Conservation (phyloP, 768 basidiomycete genomes). For the Pluteus cervinus region DNA sequence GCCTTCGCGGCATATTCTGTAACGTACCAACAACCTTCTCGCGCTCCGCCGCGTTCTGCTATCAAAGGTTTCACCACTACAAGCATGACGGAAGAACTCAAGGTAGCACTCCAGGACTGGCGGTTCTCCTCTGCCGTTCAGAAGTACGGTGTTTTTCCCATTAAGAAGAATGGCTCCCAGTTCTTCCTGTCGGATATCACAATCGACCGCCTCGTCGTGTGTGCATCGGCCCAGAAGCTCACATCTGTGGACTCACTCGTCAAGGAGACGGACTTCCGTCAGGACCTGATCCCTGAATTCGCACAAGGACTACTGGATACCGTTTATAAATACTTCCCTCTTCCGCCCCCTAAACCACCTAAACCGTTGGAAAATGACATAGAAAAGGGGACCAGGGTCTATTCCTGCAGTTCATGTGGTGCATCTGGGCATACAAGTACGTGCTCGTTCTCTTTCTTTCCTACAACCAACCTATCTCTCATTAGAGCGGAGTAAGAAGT, state of each 20-base stretch:
- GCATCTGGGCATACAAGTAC: too few species aligned
- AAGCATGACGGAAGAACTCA: slow-evolving; percentile 1
- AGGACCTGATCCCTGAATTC: too few species aligned
- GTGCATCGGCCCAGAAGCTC: neutral
- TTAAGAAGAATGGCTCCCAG: neutral
- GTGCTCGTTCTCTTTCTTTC: too few species aligned
- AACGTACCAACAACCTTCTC: neutral
- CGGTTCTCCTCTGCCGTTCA: neutral
- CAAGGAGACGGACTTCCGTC: neutral
- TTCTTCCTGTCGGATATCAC: neutral
- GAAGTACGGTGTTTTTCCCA: neutral
- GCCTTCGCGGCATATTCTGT: neutral
- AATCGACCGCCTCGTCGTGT: slow-evolving; percentile 1
- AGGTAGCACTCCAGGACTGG: neutral
- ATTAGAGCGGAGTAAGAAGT: too few species aligned
- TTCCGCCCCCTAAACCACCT: too few species aligned
- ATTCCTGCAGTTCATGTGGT: too few species aligned
- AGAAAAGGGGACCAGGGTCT: too few species aligned
- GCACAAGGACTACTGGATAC: too few species aligned
- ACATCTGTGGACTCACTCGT: neutral
- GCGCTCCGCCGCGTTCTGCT: neutral
- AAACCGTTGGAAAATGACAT: too few species aligned
- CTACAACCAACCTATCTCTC: too few species aligned
- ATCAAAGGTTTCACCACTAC: neutral
- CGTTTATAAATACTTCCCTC: too few species aligned